Evolutionary conservation across 768 basidiomycete species (phyloP), one percentile per base, ranked within the genome.

Genomic region (Rhodotorula kratochvilovae): DNA sequence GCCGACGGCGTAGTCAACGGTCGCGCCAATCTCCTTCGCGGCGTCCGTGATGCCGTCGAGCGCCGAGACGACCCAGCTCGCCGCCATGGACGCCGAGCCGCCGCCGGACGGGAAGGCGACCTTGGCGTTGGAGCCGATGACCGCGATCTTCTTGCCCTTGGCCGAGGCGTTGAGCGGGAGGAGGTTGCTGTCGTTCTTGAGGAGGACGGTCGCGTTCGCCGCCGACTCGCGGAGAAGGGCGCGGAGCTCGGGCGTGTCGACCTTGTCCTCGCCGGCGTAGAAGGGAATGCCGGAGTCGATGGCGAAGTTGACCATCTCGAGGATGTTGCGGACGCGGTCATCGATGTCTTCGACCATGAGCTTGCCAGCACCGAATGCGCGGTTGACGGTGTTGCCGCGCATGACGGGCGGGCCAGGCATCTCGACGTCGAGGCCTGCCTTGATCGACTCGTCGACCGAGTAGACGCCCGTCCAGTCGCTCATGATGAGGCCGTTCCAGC

Each of bases 221-320:
- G 82, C 19, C 81, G 80, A 16, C 77, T 82, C 60, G 81, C 82
- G 61, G 81, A 85, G 66, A 81, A 80, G 51, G 78, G 78, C 83
- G 80, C 71, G 82, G 66, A 68, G 81, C 80, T 73, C 83, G 76
- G 29, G 84, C 79, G 43, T 83, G 82, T 51, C 80, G 79, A 55
- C 71, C 73, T 78, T 79, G 67, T 82, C 79, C 68, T 85, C 86
- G n/a, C 81, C 82, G 8, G 80, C 84, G 74, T 84, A 80, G 78
- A 86, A 87, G 17, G 85, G 85, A 48, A 87, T 85, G 8, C 84
- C 84, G 6, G 85, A 87, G 33, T 79, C 81, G 42, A 83, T 79
- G 2, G 85, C 86, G 27, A 77, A 81, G 60, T 85, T 81, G 59
- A 85, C 75, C 33, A 86, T 80, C 35, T 82, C 81, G 21, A 87